phyloP scores from a whole-genome alignment of 2,329 filamentous ascomycete genomes.

The Neopestalotiopsis clavispora region DNA sequence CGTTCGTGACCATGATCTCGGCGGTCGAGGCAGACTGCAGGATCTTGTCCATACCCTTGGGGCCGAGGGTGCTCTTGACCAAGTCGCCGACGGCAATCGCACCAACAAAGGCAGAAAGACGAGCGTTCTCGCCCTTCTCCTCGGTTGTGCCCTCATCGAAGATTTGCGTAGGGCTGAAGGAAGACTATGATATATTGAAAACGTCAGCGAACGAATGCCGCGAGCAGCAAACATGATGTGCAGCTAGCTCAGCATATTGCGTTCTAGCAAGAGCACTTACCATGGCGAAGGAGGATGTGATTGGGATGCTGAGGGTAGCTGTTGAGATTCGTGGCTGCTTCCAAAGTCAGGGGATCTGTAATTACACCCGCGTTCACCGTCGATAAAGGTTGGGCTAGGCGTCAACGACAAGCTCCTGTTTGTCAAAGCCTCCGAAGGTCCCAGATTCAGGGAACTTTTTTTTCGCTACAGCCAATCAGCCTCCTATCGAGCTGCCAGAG shows the following conservation, averaged over 20 bases:
- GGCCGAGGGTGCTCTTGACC: conserved; percentile 95
- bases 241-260: neutral
- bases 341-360: neutral
- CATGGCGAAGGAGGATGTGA: conserved; percentile 5
- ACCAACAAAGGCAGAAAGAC: conserved; percentile 96
- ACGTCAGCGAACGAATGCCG: neutral
- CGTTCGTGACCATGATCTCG: conserved; percentile 98
- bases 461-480: conserved; percentile 16
- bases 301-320: neutral
- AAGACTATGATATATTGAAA: conserved; percentile 43
- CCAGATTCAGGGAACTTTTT: conserved; percentile 14
- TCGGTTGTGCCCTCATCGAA: conserved; percentile 96
- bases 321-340: neutral
- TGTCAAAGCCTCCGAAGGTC: conserved; percentile 3
- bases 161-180: conserved; percentile 92
- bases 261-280: conserved; percentile 8
- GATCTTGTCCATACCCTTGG: conserved; percentile 99
- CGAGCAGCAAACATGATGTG: neutral
- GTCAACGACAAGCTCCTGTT: conserved; percentile 5
- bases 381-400: conserved; percentile 5
- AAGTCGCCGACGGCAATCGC: conserved; percentile 97
- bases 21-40: conserved; percentile 93
- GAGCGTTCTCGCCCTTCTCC: conserved; percentile 99
- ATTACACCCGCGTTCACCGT: neutral
- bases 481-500: neutral